These are phyloP conservation scores for Apiotrichum siamense DNA, from an alignment of 1,284 basidiomycete species.

Conservation along the genomic window DNA sequence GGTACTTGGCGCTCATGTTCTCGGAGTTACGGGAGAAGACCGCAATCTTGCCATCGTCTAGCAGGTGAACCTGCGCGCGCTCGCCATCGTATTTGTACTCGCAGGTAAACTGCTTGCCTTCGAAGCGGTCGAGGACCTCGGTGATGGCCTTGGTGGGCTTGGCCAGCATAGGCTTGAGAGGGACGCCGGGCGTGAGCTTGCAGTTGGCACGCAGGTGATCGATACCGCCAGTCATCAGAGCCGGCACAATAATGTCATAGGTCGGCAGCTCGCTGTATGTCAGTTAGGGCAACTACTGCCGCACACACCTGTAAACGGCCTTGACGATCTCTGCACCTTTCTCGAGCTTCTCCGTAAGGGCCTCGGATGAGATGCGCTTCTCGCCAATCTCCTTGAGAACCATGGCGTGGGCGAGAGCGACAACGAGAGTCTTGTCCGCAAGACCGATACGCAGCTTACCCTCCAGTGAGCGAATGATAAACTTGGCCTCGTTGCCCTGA, in stretches of 20 bases:
- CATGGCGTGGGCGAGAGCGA: constrained; percentile 78
- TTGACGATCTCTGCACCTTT: constrained; percentile 75
- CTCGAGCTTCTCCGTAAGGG: constrained; percentile 68
- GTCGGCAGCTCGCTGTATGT: constrained; percentile 83
- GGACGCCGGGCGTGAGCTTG: constrained; percentile 85
- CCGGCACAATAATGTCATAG: constrained; percentile 92
- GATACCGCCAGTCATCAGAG: constrained; percentile 73
- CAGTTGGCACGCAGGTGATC: constrained; percentile 66
- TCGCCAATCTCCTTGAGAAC: constrained; percentile 73
- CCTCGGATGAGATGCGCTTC: constrained; percentile 69
- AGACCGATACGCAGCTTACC: constrained; percentile 97
- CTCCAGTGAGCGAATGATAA: constrained; percentile 89
- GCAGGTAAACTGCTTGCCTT: constrained; percentile 92
- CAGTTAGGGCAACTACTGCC: neutral
- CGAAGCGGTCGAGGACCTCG: constrained; percentile 97
- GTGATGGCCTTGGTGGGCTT: constrained; percentile 98
- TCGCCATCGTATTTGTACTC: constrained; percentile 99
- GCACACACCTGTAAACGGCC: constrained; percentile 73
- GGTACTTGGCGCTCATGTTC: constrained; percentile 99
- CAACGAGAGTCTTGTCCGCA: constrained; percentile 86
- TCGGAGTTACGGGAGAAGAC: constrained; percentile 98
- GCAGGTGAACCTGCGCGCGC: constrained; percentile 85
- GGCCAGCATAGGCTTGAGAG: constrained; percentile 98
- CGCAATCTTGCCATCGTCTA: constrained; percentile 69
- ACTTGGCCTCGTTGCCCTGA: constrained; percentile 79